These are phyloP conservation scores for Candida glaebosa DNA, from an alignment of 805 yeast species.

Conservation along the genomic window DNA sequence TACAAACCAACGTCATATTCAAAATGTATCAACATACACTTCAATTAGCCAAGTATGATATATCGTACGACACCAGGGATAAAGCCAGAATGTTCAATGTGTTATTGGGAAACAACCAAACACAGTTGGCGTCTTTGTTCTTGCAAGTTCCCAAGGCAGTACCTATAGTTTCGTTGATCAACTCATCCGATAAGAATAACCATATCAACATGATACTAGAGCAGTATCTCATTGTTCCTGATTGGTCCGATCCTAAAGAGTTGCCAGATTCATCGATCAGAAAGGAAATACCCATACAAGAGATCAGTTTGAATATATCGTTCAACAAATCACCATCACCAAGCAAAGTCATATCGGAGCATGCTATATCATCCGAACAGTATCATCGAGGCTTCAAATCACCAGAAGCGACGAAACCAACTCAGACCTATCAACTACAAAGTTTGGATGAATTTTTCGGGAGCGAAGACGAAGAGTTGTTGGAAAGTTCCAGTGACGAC, in stretches of 20 bases:
- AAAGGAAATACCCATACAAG: conserved; percentile 19
- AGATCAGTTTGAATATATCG: conserved; percentile 14
- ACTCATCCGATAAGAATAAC: conserved; percentile 10
- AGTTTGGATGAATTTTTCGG: conserved; percentile 85
- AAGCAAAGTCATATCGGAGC: conserved; percentile 10
- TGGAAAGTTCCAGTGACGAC: conserved; percentile 13
- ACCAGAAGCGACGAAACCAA: conserved; percentile 8
- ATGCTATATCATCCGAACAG: conserved; percentile 23
- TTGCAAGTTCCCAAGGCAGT: conserved; percentile 75
- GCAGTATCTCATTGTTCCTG: conserved; percentile 28
- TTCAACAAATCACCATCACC: conserved; percentile 18
- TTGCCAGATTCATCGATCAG: conserved; percentile 31
- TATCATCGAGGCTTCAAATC: conserved; percentile 7
- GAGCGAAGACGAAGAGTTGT: conserved; percentile 17
- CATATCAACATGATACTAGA: conserved; percentile 8
- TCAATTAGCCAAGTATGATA: conserved; percentile 69
- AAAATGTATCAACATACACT: conserved; percentile 61
- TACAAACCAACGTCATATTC: conserved; percentile 21
- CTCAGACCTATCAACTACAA: conserved; percentile 55
- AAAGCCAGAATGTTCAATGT: conserved; percentile 72
- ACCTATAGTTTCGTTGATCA: conserved; percentile 39
- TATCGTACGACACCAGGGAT: conserved; percentile 75
- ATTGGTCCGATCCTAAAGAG: conserved; percentile 42
- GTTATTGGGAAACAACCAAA: conserved; percentile 43
- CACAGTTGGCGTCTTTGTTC: conserved; percentile 63